Percentiles rank a stretch among this genome's conserved stretches.
phyloP scores from a whole-genome alignment of 176 grass and related monocot genomes.

The Cenchrus americanus region DNA sequence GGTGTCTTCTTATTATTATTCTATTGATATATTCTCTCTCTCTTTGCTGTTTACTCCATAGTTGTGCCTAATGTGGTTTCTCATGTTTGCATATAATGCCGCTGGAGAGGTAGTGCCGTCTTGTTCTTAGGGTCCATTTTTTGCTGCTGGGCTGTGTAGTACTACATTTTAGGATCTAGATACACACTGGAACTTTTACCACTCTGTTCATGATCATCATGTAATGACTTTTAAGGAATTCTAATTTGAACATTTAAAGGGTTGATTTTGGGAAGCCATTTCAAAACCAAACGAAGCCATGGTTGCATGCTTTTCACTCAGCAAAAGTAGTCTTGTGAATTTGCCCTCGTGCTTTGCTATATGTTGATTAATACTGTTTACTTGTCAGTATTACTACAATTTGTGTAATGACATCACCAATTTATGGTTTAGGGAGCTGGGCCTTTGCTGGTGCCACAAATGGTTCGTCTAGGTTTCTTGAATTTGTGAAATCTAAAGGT shows the following conservation, averaged over 20 bases:
- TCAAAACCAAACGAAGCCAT: background rate
- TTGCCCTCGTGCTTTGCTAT: background rate
- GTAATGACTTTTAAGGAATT: conserved; percentile 2
- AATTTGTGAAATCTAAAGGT: conserved; percentile 79
- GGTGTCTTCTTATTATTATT: conserved; percentile 3
- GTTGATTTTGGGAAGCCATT: background rate
- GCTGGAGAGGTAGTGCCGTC: background rate
- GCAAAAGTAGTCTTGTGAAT: background rate
- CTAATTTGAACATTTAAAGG: background rate
- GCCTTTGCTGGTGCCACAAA: conserved; percentile 75
- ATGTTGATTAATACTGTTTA: conserved; percentile 9
- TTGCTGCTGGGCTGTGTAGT: background rate
- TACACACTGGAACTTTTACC: background rate
- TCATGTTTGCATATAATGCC: conserved; percentile 11
- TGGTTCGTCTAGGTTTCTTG: conserved; percentile 87
- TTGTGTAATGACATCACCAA: conserved; percentile 22
- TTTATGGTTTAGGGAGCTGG: conserved; percentile 82
- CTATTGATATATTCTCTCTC: background rate
- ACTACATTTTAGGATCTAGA: background rate
- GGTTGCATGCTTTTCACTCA: background rate
- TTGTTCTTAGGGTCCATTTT: conserved; percentile 11
- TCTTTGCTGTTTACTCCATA: background rate
- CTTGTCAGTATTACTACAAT: background rate
- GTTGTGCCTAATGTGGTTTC: background rate
- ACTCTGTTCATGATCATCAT: background rate